Conservation (phyloP, 176 grass and related monocot species). For the Guadua angustifolia region DNA sequence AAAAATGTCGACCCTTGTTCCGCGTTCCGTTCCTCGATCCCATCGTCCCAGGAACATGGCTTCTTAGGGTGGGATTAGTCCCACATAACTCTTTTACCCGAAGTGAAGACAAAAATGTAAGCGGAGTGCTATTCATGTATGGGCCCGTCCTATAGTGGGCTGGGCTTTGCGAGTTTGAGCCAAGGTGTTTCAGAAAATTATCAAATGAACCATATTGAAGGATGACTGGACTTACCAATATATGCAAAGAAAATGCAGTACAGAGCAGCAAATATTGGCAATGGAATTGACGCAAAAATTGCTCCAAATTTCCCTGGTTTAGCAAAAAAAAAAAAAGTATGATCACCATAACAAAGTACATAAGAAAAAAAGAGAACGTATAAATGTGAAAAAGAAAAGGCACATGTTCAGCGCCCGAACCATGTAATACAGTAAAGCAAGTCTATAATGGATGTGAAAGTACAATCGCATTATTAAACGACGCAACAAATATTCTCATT, state of each 20-base stretch:
- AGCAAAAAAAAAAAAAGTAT: background rate
- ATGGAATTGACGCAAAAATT: constrained; percentile 60
- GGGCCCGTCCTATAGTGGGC: no score
- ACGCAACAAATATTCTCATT: background rate
- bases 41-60: no score
- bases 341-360: background rate
- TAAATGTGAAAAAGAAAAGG: background rate
- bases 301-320: constrained; percentile 69
- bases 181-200: background rate
- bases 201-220: background rate
- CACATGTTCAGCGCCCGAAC: background rate
- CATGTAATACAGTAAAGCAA: background rate
- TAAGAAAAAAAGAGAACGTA: background rate
- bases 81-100: no score
- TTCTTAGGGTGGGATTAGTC: no score
- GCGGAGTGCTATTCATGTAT: no score
- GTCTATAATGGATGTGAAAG: background rate
- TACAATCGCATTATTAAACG: background rate
- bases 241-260: constrained; percentile 70
- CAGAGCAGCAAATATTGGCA: constrained; percentile 56
- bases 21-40: no score
- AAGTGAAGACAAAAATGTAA: no score
- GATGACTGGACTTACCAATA: constrained; percentile 35
- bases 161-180: no score
- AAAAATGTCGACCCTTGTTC: no score